Evolutionary conservation across 169 alveolate genomes (phyloP).

Genomic region (Plasmodium sp.): DNA sequence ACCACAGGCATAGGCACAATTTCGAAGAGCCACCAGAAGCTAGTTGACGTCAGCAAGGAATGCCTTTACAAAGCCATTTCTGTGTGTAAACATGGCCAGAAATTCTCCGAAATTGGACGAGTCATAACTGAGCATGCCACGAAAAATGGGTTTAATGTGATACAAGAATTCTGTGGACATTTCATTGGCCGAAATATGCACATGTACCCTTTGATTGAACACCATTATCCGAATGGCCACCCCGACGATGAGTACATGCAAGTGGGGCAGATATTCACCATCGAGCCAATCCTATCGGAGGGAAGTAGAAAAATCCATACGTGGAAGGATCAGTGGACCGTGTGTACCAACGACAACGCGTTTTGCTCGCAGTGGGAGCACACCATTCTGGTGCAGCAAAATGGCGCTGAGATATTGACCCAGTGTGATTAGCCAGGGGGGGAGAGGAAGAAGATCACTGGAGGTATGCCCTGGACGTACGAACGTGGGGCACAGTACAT

Average conservation of each 20-base stretch:
- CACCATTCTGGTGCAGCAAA: slow-evolving; percentile 89
- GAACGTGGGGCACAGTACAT: background rate
- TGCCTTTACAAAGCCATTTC: slow-evolving; percentile 89
- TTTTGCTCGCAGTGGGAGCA: slow-evolving; percentile 94
- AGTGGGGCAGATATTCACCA: slow-evolving; percentile 89
- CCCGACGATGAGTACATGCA: slow-evolving; percentile 79
- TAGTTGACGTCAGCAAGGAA: slow-evolving; percentile 82
- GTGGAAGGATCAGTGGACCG: slow-evolving; percentile 96
- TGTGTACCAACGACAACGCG: slow-evolving; percentile 89
- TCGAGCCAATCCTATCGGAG: slow-evolving; percentile 93
- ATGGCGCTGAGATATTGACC: slow-evolving; percentile 92
- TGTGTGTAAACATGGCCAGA: slow-evolving; percentile 91
- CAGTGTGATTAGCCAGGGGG: slow-evolving; percentile 5
- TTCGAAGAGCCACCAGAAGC: slow-evolving; percentile 70
- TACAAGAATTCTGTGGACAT: slow-evolving; percentile 93
- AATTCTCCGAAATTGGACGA: slow-evolving; percentile 89
- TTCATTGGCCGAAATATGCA: slow-evolving; percentile 94
- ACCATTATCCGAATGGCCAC: slow-evolving; percentile 83
- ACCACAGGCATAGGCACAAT: slow-evolving; percentile 80
- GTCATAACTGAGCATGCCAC: slow-evolving; percentile 87
- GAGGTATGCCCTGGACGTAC: background rate
- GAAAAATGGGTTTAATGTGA: slow-evolving; percentile 87
- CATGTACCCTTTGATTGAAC: slow-evolving; percentile 92
- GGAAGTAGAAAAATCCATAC: slow-evolving; percentile 83
- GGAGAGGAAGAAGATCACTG: background rate